Conservation (phyloP, 2,329 filamentous ascomycete species). For the Microdochium nivale region DNA sequence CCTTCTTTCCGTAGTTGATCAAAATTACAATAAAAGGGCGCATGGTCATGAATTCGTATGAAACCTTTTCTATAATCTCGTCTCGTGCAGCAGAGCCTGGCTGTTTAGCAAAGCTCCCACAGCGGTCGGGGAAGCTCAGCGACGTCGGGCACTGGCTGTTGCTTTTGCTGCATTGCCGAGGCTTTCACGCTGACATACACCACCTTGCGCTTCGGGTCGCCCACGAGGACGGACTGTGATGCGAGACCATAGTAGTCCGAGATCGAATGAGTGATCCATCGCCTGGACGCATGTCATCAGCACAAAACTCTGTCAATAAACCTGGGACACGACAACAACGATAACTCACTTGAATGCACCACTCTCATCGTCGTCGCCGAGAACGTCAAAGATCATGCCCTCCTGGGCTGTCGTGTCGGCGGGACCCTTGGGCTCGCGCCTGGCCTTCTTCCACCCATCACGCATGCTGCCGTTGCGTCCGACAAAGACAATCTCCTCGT, state of each 20-base stretch:
- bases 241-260: slow-evolving; percentile 85
- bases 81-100: too few relatives aligned
- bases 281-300: slow-evolving; percentile 37
- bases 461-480: slow-evolving; percentile 57
- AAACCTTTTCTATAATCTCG: too few relatives aligned
- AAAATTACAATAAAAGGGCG: too few relatives aligned
- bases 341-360: slow-evolving; percentile 73
- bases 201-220: slow-evolving; percentile 62
- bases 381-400: slow-evolving; percentile 72
- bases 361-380: slow-evolving; percentile 59
- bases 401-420: slow-evolving; percentile 48
- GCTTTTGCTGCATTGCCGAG: slow-evolving; percentile 10
- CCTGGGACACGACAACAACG: background rate
- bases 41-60: too few relatives aligned
- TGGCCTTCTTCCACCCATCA: slow-evolving; percentile 39
- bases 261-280: slow-evolving; percentile 90
- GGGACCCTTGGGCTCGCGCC: slow-evolving; percentile 27
- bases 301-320: background rate
- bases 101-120: slow-evolving; percentile 51
- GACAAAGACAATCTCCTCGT: slow-evolving; percentile 90
- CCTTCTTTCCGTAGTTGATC: too few relatives aligned
- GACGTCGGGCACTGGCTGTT: slow-evolving; percentile 12
- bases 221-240: slow-evolving; percentile 71
- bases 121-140: slow-evolving; percentile 48
- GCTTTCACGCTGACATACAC: slow-evolving; percentile 73